Percentiles rank a stretch among this genome's conserved stretches.
Evolutionary conservation across 2,329 filamentous ascomycete species (phyloP).

Genomic region (Escovopsis sp.): DNA sequence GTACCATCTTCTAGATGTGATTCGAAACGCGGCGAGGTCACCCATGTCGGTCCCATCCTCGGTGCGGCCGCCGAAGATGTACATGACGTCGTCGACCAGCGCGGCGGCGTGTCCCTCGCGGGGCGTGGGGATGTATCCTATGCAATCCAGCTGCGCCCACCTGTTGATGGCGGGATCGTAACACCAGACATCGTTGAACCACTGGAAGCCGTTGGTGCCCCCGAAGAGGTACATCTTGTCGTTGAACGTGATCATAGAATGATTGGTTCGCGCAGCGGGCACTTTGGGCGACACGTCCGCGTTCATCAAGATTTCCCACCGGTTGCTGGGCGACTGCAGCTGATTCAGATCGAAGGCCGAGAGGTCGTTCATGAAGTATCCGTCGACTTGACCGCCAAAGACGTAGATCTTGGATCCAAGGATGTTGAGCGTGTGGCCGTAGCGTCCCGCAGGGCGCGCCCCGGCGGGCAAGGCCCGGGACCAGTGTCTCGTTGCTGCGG

Average conservation of each 20-base stretch:
- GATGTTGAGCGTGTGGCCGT: constrained; percentile 93
- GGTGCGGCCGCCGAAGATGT: constrained; percentile 90
- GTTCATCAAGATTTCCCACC: constrained; percentile 82
- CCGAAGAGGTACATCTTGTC: constrained; percentile 96
- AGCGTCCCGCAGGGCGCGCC: constrained; percentile 72
- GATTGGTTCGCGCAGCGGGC: constrained; percentile 85
- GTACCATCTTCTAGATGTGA: constrained; percentile 81
- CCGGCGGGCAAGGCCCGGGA: constrained; percentile 83
- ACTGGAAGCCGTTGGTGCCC: constrained; percentile 85
- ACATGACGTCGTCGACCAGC: constrained; percentile 96
- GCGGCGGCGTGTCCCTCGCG: constrained; percentile 90
- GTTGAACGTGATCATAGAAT: constrained; percentile 79
- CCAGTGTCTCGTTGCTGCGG: constrained; percentile 86
- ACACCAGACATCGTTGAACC: constrained; percentile 99
- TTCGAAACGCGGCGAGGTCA: constrained; percentile 68
- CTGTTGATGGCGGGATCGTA: constrained; percentile 72
- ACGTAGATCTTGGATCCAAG: constrained; percentile 94
- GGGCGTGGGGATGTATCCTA: constrained; percentile 88
- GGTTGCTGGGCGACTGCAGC: constrained; percentile 75
- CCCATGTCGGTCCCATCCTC: constrained; percentile 87
- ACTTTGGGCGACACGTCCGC: constrained; percentile 40
- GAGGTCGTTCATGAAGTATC: constrained; percentile 94
- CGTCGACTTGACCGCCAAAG: constrained; percentile 94
- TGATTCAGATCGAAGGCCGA: constrained; percentile 93
- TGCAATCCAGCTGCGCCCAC: constrained; percentile 86